phyloP scores from a whole-genome alignment of 164 flowering plant genomes.

The Tetracentron sinense region DNA sequence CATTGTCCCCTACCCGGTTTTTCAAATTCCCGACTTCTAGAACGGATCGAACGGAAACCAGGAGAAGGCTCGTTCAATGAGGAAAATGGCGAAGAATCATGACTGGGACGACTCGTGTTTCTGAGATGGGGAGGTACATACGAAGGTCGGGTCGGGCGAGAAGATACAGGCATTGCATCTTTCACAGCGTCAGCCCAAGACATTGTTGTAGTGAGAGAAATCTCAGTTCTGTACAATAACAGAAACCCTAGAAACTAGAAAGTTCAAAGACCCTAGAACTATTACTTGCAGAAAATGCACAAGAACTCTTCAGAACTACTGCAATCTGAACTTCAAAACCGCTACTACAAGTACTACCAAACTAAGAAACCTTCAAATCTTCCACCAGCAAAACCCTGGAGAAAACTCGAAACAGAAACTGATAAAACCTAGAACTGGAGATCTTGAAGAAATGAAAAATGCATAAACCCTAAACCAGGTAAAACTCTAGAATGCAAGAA shows the following conservation, averaged over 20 bases:
- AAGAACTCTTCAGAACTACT: too few species aligned
- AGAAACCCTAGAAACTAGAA: too few species aligned
- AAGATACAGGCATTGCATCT: background rate
- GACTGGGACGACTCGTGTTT: background rate
- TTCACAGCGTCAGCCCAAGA: conserved; percentile 27
- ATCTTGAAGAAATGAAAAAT: background rate
- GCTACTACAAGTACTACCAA: background rate
- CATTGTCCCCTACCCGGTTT: conserved; percentile 9
- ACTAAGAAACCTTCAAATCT: background rate
- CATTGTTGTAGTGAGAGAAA: conserved; percentile 1
- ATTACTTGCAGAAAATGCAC: background rate
- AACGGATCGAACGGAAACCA: background rate
- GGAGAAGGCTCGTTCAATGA: background rate
- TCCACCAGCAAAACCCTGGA: background rate
- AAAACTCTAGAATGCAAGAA: too few species aligned
- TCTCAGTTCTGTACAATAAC: background rate
- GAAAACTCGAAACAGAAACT: too few species aligned
- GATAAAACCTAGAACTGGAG: too few species aligned
- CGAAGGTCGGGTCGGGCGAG: conserved; percentile 15
- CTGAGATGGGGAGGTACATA: conserved; percentile 29
- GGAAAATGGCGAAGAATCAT: background rate
- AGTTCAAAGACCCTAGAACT: background rate
- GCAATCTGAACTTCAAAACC: background rate
- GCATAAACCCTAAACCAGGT: background rate
- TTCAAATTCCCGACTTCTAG: background rate